Conservation (phyloP, 2,329 filamentous ascomycete genomes). For the Fusarium equiseti region DNA sequence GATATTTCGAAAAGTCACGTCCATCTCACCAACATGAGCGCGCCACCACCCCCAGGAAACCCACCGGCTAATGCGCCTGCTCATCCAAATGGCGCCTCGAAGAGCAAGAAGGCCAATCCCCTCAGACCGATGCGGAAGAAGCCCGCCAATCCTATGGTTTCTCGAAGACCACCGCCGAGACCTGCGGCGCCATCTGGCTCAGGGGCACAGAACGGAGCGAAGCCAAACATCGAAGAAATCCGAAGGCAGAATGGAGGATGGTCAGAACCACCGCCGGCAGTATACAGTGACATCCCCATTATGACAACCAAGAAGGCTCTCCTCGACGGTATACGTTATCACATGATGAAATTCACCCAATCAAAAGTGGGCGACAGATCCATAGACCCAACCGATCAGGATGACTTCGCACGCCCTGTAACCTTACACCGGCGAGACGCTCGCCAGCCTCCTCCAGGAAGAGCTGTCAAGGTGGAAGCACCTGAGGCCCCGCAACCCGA, state of each 20-base stretch:
- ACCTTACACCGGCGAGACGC: slow-evolving; percentile 91
- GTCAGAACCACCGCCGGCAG: slow-evolving; percentile 63
- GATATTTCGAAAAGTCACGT: background rate
- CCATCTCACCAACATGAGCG: slow-evolving; percentile 57
- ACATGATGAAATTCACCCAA: slow-evolving; percentile 83
- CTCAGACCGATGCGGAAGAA: slow-evolving; percentile 57
- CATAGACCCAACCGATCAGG: slow-evolving; percentile 75
- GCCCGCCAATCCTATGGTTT: slow-evolving; percentile 72
- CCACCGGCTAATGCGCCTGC: slow-evolving; percentile 48
- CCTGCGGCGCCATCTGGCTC: slow-evolving; percentile 41
- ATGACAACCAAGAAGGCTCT: slow-evolving; percentile 86
- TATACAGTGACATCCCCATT: slow-evolving; percentile 73
- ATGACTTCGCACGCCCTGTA: slow-evolving; percentile 88
- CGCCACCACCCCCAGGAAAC: slow-evolving; percentile 52
- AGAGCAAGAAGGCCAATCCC: slow-evolving; percentile 52
- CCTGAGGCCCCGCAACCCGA: slow-evolving; percentile 60
- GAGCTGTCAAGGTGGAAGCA: slow-evolving; percentile 71
- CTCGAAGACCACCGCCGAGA: slow-evolving; percentile 57
- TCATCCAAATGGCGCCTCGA: slow-evolving; percentile 51
- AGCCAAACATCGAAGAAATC: slow-evolving; percentile 56
- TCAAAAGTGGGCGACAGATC: slow-evolving; percentile 69
- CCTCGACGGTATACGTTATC: slow-evolving; percentile 83
- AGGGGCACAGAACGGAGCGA: slow-evolving; percentile 47
- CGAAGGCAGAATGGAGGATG: slow-evolving; percentile 67
- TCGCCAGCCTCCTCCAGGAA: slow-evolving; percentile 73